Evolutionary conservation across 1,139 yeast species (phyloP), one percentile per base, ranked within the genome.

Genomic region (Pneumocystis murina): DNA sequence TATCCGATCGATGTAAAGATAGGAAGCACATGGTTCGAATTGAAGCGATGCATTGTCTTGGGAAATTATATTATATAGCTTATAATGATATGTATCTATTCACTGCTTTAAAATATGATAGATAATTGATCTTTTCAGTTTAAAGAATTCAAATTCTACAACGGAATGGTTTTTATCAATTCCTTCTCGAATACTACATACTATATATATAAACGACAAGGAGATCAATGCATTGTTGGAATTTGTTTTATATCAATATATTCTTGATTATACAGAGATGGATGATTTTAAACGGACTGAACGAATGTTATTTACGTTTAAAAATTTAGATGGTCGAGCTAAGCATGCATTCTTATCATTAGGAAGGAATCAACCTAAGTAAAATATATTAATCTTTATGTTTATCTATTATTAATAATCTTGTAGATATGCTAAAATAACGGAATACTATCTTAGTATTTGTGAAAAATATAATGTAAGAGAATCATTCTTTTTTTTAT

Each of bases 121-220:
- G n/a, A 12, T 48, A 2, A 24, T 24, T 48, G 33, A 24, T 24
- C 10, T 54, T 43, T 2, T n/a, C 30, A 20, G 48, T 59, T 39
- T 14, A 14, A 20, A 36, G 12, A 12, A 36, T 16, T n/a, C 35
- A 28, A 62, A 39, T 35, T 65, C 64, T 16, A 58, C 62, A 70
- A 83, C 20, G 76, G 68, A 64, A 24, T 60, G 61, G n/a, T 62
- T 62, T n/a, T 64, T 65, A 16, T 79, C 81, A 68, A 83, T 89
- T 33, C 96, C 96, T 1, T 82, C 84, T 62, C 80, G 80, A 54
- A 74, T 90, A 0, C 75, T 90, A 64, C 82, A 84, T 24, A 78
- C 89, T 63, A 78, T 86, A 59, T 90, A 87, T 71, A 86, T 90
- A 67, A 88, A 89, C 72, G 91, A 87, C 69, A 79, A 76, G 64